phyloP scores from a whole-genome alignment of 176 grass and related monocot species.

The Cenchrus americanus region DNA sequence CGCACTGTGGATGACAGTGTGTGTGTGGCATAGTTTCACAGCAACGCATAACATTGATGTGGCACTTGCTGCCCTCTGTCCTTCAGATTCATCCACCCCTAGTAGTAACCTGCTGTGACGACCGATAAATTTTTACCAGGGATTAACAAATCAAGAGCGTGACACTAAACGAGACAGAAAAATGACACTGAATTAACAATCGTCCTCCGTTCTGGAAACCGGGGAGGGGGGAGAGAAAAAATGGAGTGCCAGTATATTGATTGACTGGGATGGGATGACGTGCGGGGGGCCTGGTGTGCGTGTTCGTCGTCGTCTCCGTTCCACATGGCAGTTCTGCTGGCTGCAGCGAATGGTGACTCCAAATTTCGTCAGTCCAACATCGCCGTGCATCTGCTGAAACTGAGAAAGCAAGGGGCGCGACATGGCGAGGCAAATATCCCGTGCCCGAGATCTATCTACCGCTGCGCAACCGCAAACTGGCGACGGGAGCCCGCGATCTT shows the following conservation, averaged over 20 bases:
- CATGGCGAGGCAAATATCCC: background rate
- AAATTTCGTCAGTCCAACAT: conserved; percentile 2
- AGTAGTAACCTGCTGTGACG: background rate
- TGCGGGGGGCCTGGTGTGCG: background rate
- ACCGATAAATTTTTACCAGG: background rate
- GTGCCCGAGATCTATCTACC: conserved; percentile 19
- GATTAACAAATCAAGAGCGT: background rate
- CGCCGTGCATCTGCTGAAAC: background rate
- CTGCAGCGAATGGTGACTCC: background rate
- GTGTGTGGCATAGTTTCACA: background rate
- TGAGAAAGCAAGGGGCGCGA: background rate
- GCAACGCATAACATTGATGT: background rate
- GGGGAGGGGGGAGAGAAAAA: no score
- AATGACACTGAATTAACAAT: background rate
- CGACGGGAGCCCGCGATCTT: conserved; percentile 22
- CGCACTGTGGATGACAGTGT: conserved; percentile 30
- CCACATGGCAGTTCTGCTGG: conserved; percentile 13
- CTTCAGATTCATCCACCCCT: conserved; percentile 6
- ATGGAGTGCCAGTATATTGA: background rate
- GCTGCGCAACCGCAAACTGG: conserved; percentile 1
- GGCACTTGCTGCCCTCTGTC: background rate
- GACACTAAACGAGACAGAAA: background rate
- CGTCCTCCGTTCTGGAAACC: background rate
- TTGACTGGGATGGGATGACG: background rate
- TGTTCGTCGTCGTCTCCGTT: background rate